Evolutionary conservation across 441 rosid species (phyloP), one percentile per base, ranked within the genome.

Genomic region (Mallotus repandus): DNA sequence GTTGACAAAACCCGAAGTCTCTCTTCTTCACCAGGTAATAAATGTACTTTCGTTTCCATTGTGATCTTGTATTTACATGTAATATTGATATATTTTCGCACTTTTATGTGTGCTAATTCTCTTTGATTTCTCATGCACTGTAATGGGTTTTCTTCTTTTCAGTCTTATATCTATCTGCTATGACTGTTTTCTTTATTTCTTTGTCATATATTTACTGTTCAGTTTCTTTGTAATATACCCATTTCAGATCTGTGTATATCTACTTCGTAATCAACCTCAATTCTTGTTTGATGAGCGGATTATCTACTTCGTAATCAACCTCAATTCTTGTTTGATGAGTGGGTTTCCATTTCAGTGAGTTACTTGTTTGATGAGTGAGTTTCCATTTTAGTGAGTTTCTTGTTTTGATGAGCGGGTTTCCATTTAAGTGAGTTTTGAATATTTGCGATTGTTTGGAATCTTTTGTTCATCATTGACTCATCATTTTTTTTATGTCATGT

Each of bases 1-100:
- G 80, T 80, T 83, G 80, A 64, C 78, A 55, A 43, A 55, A 63
- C 64, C 74, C 70, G 19, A 6, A 46, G 14, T 68, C 63, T 11
- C 64, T 62, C 13, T 63, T 45, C 29, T 21, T 45, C 16, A 56
- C 29, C 70, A 55, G 78, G 70, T 76, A 53, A 38, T 4, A 29
- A 55, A 69, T 48, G 66, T 32, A 7, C 66, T 70, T n/a, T 48
- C 68, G 19, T 12, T n/a, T 38, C 13, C 16, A 25, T 48, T 25
- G 2, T 45, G 18, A 35, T 57, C 22, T 9, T 13, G 7, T 21
- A 16, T 45, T 29, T 58, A 2, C 18, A 13, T 21, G 1, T 32
- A 9, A 21, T 67, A 8, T 25, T 50, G 43, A 4, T 38, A 7
- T 9, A 29, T 38, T 18, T 43, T 69, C 21, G 4, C 9, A 54